These are phyloP conservation scores for Crepidotus variabilis DNA, from an alignment of 768 basidiomycete species.

Conservation along the genomic window DNA sequence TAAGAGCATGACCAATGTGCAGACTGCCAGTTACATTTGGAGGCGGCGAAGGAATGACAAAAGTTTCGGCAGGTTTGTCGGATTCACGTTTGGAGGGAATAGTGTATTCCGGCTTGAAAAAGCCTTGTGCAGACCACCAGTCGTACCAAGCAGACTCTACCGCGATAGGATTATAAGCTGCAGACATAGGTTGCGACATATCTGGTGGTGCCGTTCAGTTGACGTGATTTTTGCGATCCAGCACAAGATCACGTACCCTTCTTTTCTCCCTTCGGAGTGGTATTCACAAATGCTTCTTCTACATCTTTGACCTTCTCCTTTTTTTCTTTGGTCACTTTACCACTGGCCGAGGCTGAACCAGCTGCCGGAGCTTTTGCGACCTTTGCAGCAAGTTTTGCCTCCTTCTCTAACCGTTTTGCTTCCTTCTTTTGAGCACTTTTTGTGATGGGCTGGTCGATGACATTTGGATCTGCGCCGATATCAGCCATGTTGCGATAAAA, in stretches of 20 bases:
- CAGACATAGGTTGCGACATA: constrained; percentile 80
- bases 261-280: constrained; percentile 87
- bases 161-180: constrained; percentile 93
- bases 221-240: neutral
- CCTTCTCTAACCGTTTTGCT: constrained; percentile 76
- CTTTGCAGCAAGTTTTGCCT: constrained; percentile 74
- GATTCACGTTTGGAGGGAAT: constrained; percentile 51
- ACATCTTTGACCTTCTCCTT: constrained; percentile 73
- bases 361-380: constrained; percentile 44
- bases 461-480: constrained; percentile 16
- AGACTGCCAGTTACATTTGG: constrained; percentile 96
- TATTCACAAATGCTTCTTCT: constrained; percentile 73
- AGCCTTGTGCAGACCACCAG: constrained; percentile 93
- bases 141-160: constrained; percentile 97
- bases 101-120: constrained; percentile 70
- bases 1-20: constrained; percentile 94
- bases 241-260: constrained; percentile 61
- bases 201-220: constrained; percentile 42
- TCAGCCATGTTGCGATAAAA: constrained; percentile 10
- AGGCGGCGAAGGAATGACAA: constrained; percentile 88
- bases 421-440: constrained; percentile 70
- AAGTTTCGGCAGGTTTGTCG: constrained; percentile 52
- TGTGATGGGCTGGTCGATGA: constrained; percentile 32
- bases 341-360: constrained; percentile 42
- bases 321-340: constrained; percentile 70